Base-by-base conservation (phyloP, 2,329 filamentous ascomycete genomes). In the Claviceps lovelessii region DNA sequence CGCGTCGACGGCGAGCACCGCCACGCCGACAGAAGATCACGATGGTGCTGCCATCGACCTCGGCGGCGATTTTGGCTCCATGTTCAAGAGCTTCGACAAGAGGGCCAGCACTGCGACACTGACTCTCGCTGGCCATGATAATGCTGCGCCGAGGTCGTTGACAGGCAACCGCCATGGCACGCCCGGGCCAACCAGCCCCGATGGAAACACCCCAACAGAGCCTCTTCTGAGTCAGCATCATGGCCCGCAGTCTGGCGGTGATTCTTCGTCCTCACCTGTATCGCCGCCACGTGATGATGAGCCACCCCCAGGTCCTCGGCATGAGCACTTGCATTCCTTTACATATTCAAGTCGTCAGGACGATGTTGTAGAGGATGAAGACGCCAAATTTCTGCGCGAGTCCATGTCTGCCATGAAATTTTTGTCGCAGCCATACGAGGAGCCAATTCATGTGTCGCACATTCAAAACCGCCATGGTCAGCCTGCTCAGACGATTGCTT, bases 51-150 rank as follows among this genome's bases (percentile, higher is more conserved):
- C 67, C 45, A 61, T 82, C 17, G 78, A 81, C 60, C 63, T 83
- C 50, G 79, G 79, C 17, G 74, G 78, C 49, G 79, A 82, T 61
- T 79, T 82, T 58, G 73, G 76, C 56, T 77, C 72, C 55, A 78
- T 82, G 75, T 72, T 81, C 45, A 69, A 70, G 11, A 71, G 68
- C n/a, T 78, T 79, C 51, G 77, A 79, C 58, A 81, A 81, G 65
- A 70, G 77, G 57, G 69, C 74, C 28, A 78, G 77, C 60, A 69
- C 73, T 51, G 68, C 68, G n/a, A 78, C 76, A 4, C 57, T 77
- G 54, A 74, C 71, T 5, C 56, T 77, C 53, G 73, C 70, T 52
- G 72, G 70, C 23, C 70, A 72, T 39, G 66, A 67, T 11, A 59
- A 64, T 9, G 64, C 67, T 5, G 66, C 68, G 19, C 68, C 70